A percentile compares a stretch with the other conserved stretches of the same genome.
phyloP scores from a whole-genome alignment of 768 basidiomycete genomes.

The Cantharellus anzutake region DNA sequence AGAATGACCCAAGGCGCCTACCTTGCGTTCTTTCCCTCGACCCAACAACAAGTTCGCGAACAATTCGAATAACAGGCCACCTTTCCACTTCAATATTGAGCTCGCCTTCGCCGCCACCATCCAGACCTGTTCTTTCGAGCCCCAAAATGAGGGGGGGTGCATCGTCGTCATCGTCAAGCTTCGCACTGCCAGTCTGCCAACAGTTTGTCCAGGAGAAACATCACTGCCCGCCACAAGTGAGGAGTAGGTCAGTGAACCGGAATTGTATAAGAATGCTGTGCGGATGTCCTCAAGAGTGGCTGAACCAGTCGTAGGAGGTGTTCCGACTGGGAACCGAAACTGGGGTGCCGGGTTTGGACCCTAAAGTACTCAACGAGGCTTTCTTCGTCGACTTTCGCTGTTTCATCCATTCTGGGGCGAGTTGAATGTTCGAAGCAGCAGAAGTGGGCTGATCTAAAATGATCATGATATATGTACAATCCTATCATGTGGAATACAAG shows the following conservation, averaged over 20 bases:
- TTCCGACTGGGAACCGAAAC: background rate
- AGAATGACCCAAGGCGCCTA: constrained; percentile 18
- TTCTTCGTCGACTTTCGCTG: background rate
- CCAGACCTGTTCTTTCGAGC: constrained; percentile 70
- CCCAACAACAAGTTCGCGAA: constrained; percentile 51
- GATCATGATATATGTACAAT: too few species aligned
- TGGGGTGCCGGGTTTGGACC: background rate
- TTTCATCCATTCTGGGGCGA: background rate
- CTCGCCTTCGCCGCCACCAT: constrained; percentile 51
- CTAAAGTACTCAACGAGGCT: background rate
- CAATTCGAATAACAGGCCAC: constrained; percentile 56
- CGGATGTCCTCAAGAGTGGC: background rate
- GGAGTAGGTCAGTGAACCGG: background rate
- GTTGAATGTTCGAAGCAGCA: background rate
- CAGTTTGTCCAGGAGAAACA: background rate
- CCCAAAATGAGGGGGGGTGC: constrained; percentile 55
- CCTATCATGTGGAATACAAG: too few species aligned
- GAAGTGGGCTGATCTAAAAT: too few species aligned
- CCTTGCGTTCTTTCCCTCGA: constrained; percentile 85
- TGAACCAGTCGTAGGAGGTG: background rate
- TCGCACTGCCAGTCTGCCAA: background rate
- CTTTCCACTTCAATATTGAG: constrained; percentile 73
- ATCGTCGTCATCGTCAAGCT: background rate
- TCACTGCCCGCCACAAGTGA: background rate
- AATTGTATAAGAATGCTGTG: background rate